These are phyloP conservation scores for Aristolochia contorta DNA, from an alignment of 164 flowering plant genomes.

Conservation along the genomic window DNA sequence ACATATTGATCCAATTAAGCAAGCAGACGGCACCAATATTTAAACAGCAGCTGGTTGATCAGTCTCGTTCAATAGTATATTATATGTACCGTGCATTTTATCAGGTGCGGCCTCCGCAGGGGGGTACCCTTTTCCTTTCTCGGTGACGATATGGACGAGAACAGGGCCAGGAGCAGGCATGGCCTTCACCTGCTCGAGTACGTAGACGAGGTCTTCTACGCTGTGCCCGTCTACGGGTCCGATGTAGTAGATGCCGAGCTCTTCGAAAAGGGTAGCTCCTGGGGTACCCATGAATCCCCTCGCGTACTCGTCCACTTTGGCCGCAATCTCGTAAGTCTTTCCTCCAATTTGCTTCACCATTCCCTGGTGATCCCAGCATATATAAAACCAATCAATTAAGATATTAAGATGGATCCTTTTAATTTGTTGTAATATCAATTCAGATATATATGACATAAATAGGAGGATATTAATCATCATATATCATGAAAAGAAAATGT, in stretches of 20 bases:
- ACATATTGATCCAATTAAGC: not conserved
- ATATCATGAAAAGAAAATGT: too few relatives aligned
- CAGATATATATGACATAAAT: too few relatives aligned
- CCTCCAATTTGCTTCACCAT: constrained; percentile 31
- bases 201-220: constrained; percentile 26
- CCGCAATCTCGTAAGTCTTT: constrained; percentile 12
- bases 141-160: constrained; percentile 35
- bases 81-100: constrained; percentile 47
- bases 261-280: constrained; percentile 15
- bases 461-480: too few relatives aligned
- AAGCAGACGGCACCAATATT: not conserved
- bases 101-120: constrained; percentile 37
- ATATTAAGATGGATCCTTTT: too few relatives aligned
- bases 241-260: constrained; percentile 19
- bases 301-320: constrained; percentile 16
- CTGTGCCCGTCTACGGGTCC: constrained; percentile 22
- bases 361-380: too few relatives aligned
- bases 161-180: constrained; percentile 40
- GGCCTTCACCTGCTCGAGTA: constrained; percentile 29
- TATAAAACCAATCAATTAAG: not conserved
- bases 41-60: too few relatives aligned
- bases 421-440: too few relatives aligned
- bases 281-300: constrained; percentile 10
- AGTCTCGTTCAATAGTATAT: too few relatives aligned
- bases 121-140: constrained; percentile 50